These are phyloP conservation scores for Ceratobasidium sp. DNA, from an alignment of 1,284 basidiomycete genomes.

Conservation along the genomic window DNA sequence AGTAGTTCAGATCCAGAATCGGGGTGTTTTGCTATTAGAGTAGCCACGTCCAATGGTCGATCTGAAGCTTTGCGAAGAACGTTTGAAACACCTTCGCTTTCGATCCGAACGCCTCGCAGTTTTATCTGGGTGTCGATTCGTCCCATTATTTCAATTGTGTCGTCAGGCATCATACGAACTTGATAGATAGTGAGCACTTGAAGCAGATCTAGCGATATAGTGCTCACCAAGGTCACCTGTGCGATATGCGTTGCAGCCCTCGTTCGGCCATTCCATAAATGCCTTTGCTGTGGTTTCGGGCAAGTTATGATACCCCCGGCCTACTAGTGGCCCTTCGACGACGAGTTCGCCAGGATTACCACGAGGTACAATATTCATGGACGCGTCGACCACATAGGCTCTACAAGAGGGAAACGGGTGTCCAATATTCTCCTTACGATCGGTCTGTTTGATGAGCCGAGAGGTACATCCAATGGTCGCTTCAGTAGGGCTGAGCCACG, in stretches of 20 bases:
- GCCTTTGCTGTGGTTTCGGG: conserved; percentile 64
- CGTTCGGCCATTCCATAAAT: conserved; percentile 64
- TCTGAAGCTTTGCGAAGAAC: conserved; percentile 60
- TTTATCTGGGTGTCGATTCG: conserved; percentile 70
- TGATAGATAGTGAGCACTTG: not conserved
- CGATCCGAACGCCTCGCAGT: conserved; percentile 68
- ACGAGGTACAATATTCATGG: conserved; percentile 61
- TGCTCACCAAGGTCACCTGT: conserved; percentile 63
- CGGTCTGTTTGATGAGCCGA: conserved; percentile 61
- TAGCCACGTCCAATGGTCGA: conserved; percentile 60
- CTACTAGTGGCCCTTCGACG: conserved; percentile 67
- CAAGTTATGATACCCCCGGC: conserved; percentile 65
- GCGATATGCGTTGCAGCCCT: conserved; percentile 61
- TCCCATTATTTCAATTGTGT: conserved; percentile 68
- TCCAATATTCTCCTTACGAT: conserved; percentile 64
- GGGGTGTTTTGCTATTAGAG: conserved; percentile 65
- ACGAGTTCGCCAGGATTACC: conserved; percentile 67
- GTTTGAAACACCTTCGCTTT: conserved; percentile 66
- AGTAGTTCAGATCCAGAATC: conserved; percentile 64
- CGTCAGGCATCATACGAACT: conserved; percentile 68
- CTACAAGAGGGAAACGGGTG: conserved; percentile 58
- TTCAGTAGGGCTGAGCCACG: conserved; percentile 58
- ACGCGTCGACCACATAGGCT: conserved; percentile 60
- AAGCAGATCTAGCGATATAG: not conserved
- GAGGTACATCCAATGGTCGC: conserved; percentile 68